Conservation (phyloP, 2,329 filamentous ascomycete genomes). For the Fusarium algeriense region DNA sequence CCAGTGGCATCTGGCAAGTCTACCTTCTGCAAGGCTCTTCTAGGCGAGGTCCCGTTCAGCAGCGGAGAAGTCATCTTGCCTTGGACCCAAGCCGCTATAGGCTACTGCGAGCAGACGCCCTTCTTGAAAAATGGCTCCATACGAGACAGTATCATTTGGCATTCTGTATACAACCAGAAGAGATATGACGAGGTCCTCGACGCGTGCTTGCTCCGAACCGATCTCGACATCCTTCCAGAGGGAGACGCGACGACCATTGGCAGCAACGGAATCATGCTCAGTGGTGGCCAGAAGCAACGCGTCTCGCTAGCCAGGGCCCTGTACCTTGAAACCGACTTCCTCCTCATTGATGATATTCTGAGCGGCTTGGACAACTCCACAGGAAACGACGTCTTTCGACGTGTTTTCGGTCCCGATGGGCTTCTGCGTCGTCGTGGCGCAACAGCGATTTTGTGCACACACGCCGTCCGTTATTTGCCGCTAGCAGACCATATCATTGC, state of each 20-base stretch:
- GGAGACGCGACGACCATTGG: not conserved
- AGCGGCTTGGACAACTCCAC: constrained; percentile 1
- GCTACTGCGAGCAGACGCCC: constrained; percentile 1
- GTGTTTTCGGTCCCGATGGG: not conserved
- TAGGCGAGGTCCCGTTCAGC: not conserved
- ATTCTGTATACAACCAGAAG: not conserved
- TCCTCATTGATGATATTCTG: not conserved
- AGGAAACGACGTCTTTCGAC: not conserved
- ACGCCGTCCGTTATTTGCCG: not conserved
- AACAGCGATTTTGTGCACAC: not conserved
- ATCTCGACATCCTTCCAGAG: not conserved
- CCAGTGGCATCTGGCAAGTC: constrained; percentile 1
- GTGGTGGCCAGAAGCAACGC: constrained; percentile 5
- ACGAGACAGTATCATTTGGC: not conserved
- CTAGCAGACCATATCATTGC: not conserved
- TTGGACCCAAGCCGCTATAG: not conserved
- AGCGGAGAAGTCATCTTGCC: not conserved
- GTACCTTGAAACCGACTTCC: not conserved
- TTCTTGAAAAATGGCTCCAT: constrained; percentile 2
- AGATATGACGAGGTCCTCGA: constrained; percentile 2
- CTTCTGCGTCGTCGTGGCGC: not conserved
- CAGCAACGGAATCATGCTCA: not conserved
- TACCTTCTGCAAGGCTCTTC: not conserved
- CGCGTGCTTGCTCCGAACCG: not conserved
- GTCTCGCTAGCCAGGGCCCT: not conserved